Conservation (phyloP, 257 asterid species). For the Rubia yunnanensis region DNA sequence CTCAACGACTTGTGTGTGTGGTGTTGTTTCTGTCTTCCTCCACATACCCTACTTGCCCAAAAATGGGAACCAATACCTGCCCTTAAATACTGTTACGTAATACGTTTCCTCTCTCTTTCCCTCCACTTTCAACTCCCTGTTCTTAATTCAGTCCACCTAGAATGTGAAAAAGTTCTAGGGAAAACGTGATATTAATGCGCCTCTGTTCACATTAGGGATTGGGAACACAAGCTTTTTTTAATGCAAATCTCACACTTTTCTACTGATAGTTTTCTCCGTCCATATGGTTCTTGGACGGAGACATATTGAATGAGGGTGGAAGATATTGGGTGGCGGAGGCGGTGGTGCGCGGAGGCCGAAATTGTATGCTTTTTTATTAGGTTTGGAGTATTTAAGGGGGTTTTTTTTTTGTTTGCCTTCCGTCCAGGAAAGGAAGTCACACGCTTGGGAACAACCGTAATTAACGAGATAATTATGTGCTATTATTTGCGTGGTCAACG, state of each 20-base stretch:
- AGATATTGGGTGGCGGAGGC: neutral
- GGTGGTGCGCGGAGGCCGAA: neutral
- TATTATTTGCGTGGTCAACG: too few species aligned
- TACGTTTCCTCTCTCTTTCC: constrained; percentile 12
- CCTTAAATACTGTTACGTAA: neutral
- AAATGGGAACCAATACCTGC: neutral
- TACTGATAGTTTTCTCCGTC: neutral
- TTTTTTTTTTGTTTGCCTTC: too few species aligned
- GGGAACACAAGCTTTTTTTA: neutral
- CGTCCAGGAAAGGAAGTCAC: neutral
- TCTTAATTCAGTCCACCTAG: neutral
- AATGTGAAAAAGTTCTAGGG: neutral
- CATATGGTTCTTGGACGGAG: neutral
- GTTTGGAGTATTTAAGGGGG: too few species aligned
- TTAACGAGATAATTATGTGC: too few species aligned
- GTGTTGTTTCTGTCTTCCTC: neutral
- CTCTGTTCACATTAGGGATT: neutral
- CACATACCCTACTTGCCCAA: neutral
- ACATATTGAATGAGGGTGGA: neutral
- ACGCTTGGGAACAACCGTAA: neutral
- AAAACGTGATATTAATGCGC: constrained; percentile 12
- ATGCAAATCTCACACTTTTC: neutral
- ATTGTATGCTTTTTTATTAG: too few species aligned
- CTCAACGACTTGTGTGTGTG: constrained; percentile 15
- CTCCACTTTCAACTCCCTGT: neutral